Evolutionary conservation across 805 yeast species (phyloP).

Genomic region (Nakazawaea ambrosiae): DNA sequence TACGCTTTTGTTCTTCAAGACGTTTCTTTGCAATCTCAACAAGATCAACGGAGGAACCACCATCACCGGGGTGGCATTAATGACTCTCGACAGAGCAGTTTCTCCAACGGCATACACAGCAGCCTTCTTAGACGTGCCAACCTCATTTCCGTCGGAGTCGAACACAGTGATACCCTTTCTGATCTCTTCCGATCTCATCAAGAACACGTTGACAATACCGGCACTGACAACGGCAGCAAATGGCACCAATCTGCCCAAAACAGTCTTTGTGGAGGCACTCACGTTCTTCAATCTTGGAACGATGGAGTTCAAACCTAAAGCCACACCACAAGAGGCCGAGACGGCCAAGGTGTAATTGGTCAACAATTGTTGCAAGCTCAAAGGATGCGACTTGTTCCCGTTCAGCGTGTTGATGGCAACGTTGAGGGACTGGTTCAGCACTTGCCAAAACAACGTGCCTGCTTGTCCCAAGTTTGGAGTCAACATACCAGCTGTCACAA

Average conservation of each 20-base stretch:
- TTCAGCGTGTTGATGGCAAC: conserved; percentile 97
- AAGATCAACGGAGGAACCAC: conserved; percentile 87
- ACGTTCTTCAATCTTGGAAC: conserved; percentile 79
- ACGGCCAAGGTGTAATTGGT: conserved; percentile 86
- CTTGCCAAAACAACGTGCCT: conserved; percentile 96
- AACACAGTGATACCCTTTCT: conserved; percentile 74
- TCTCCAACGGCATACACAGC: conserved; percentile 94
- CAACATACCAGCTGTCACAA: conserved; percentile 96
- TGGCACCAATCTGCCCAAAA: conserved; percentile 85
- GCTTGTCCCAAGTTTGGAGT: conserved; percentile 86
- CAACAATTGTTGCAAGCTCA: conserved; percentile 68
- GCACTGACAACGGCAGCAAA: conserved; percentile 99
- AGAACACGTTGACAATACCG: conserved; percentile 90
- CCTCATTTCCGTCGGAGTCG: conserved; percentile 55
- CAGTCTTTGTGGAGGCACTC: conserved; percentile 60
- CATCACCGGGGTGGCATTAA: conserved; percentile 97
- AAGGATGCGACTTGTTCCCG: conserved; percentile 90
- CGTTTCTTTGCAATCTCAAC: conserved; percentile 65
- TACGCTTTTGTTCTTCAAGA: conserved; percentile 61
- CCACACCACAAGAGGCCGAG: conserved; percentile 91
- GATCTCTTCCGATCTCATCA: conserved; percentile 95
- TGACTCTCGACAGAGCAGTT: conserved; percentile 91
- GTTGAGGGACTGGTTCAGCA: conserved; percentile 93
- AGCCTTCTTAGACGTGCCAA: conserved; percentile 75
- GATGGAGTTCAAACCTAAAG: conserved; percentile 81